Evolutionary conservation across 441 rosid species (phyloP).

Genomic region (Rhodomyrtus psidioides): DNA sequence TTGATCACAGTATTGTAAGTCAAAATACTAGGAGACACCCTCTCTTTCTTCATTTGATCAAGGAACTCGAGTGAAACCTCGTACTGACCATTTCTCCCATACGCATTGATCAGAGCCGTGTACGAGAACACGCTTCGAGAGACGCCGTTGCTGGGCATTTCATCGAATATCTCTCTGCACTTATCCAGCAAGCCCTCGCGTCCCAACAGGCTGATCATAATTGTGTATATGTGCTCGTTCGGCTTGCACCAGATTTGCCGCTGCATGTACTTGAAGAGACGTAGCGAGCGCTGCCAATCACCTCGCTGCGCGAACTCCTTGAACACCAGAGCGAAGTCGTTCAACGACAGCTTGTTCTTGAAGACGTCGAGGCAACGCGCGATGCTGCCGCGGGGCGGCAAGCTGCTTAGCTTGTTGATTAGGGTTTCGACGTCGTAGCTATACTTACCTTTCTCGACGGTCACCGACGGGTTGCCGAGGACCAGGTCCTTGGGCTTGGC

Average conservation of each 20-base stretch:
- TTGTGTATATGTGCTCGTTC: conserved; percentile 82
- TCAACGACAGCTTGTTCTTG: conserved; percentile 81
- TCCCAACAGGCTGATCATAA: conserved; percentile 78
- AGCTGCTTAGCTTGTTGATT: conserved; percentile 88
- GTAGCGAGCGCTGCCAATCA: conserved; percentile 91
- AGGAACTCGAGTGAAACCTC: conserved; percentile 71
- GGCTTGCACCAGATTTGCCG: conserved; percentile 99
- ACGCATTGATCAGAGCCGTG: conserved; percentile 84
- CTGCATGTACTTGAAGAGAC: conserved; percentile 92
- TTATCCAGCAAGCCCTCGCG: conserved; percentile 84
- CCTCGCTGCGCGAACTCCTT: conserved; percentile 91
- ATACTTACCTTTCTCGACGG: conserved; percentile 85
- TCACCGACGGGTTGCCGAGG: conserved; percentile 68
- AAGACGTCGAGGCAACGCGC: conserved; percentile 77
- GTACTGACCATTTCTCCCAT: conserved; percentile 73
- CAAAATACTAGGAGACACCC: conserved; percentile 60
- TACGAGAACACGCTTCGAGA: conserved; percentile 76
- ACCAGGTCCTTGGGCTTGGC: conserved; percentile 57
- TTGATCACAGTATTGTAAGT: conserved; percentile 87
- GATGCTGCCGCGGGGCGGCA: conserved; percentile 95
- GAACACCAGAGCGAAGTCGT: conserved; percentile 79
- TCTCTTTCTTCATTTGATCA: conserved; percentile 78
- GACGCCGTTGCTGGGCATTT: conserved; percentile 74
- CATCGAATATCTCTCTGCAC: conserved; percentile 76
- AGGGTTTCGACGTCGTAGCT: conserved; percentile 92